Evolutionary conservation across 176 grass and related monocot species (phyloP), one percentile per base, ranked within the genome.

Genomic region (Lolium rigidum): DNA sequence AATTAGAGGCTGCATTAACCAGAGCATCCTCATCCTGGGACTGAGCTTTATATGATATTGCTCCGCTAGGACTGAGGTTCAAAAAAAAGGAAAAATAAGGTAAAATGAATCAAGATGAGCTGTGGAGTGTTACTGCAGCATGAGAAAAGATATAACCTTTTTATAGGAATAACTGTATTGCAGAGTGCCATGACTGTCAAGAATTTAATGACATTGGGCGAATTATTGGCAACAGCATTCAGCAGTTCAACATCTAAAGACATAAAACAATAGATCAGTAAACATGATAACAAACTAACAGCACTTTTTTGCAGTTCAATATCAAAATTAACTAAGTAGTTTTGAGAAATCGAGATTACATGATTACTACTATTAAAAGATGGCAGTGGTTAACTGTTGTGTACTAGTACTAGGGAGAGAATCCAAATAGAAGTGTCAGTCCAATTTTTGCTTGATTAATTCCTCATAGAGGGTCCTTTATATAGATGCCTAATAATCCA

Each of bases 1-100:
- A 92, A 86, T 74, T 82, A 76, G 91, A 92, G 80, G 93, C 91
- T 6, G 91, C 96, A 76, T 94, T 95, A 78, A 98, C 96, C 84
- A 98, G 96, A 82, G 96, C 96, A 90, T 98, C 96, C 89, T 98
- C 96, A 91, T 98, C 96, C 58, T 98, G 96, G 48, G 96, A 98
- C 81, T 98, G 96, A 35, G 96, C 91, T 94, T 95, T 98, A 89
- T 95, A 98, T 9, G 48, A 89, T 84, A 98, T 92, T 74, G 58
- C 77, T 84, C 93, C 96, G 4, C 79, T 92, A 85, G 86, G 84
- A 87, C 96, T 98, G 74, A 14, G 82, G 37, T 80, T 28, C 5
- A 79, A 31, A 86, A 91, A 82, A 10, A 78, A 24, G 35, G 20
- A 43, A 83, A 70, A 56, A 48, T 71, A 80, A 76, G 50, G 48